Evolutionary conservation across 139 green algal genomes (phyloP).

Genomic region (Chlorokybus atmophyticus): DNA sequence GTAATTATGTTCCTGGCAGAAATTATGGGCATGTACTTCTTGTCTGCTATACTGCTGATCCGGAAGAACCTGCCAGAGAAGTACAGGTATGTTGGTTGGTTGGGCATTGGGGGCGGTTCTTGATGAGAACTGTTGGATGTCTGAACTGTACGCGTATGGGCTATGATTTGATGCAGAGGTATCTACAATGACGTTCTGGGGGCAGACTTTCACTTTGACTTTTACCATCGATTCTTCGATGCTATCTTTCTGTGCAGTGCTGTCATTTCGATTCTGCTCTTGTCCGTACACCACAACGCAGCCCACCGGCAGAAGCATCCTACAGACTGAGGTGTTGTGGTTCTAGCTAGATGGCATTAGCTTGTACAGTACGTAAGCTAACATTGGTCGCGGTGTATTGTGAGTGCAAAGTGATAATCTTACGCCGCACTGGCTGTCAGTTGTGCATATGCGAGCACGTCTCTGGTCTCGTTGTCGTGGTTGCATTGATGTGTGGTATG

Average conservation of each 20-base stretch:
- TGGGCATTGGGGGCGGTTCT: not conserved
- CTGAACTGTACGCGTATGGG: constrained; percentile 4
- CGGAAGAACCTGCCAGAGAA: constrained; percentile 14
- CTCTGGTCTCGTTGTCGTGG: too few species aligned
- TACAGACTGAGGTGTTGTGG: constrained; percentile 20
- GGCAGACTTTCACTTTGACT: constrained; percentile 29
- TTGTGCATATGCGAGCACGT: too few species aligned
- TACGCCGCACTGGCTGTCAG: too few species aligned
- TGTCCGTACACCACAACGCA: constrained; percentile 21
- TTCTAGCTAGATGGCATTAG: too few species aligned
- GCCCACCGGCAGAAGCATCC: constrained; percentile 16
- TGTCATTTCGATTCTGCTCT: constrained; percentile 20
- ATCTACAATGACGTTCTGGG: constrained; percentile 28
- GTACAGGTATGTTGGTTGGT: constrained; percentile 20
- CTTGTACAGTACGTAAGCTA: too few species aligned
- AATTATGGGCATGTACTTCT: constrained; percentile 36
- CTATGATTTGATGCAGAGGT: constrained; percentile 11
- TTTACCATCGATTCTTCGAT: constrained; percentile 30
- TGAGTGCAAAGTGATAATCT: too few species aligned
- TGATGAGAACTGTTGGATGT: constrained; percentile 5
- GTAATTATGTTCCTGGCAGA: constrained; percentile 28
- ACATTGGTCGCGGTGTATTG: too few species aligned
- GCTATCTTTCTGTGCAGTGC: constrained; percentile 27
- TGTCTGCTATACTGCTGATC: constrained; percentile 31
- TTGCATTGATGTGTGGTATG: too few species aligned